Percentiles rank a stretch among this genome's conserved stretches.
Conservation (phyloP, 1,284 basidiomycete genomes). For the Heterobasidion annosum region DNA sequence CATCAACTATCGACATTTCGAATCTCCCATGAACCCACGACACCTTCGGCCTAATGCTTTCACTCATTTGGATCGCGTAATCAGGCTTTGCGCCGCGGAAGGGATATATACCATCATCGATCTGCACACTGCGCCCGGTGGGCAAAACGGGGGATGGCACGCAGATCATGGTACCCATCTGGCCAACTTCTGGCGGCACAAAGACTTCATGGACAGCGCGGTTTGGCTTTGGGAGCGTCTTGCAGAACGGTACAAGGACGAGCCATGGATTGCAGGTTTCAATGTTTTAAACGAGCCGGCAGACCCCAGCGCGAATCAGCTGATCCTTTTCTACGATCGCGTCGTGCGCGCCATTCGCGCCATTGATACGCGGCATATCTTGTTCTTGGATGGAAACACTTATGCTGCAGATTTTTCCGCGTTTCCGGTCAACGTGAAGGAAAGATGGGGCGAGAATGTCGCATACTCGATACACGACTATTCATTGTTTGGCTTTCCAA, state of each 20-base stretch:
- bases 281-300: slow-evolving; percentile 75
- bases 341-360: slow-evolving; percentile 54
- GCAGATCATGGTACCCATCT: slow-evolving; percentile 43
- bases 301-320: slow-evolving; percentile 40
- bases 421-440: slow-evolving; percentile 48
- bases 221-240: slow-evolving; percentile 64
- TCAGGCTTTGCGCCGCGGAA: slow-evolving; percentile 47
- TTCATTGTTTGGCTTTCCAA: slow-evolving; percentile 61
- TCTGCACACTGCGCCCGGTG: slow-evolving; percentile 53
- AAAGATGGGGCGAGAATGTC: slow-evolving; percentile 42
- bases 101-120: slow-evolving; percentile 55
- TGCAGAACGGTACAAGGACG: slow-evolving; percentile 56
- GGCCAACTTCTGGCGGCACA: slow-evolving; percentile 63
- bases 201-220: slow-evolving; percentile 67
- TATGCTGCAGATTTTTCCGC: slow-evolving; percentile 67
- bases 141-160: slow-evolving; percentile 51
- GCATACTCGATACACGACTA: slow-evolving; percentile 78
- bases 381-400: slow-evolving; percentile 67
- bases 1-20: slow-evolving; percentile 62
- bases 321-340: slow-evolving; percentile 57
- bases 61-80: slow-evolving; percentile 53
- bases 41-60: slow-evolving; percentile 52
- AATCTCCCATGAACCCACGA: slow-evolving; percentile 50
- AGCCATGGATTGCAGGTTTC: slow-evolving; percentile 63
- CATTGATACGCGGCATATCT: slow-evolving; percentile 54